Evolutionary conservation across 129 eudicot species (phyloP).

Genomic region (carrot (Daucus carota)): DNA sequence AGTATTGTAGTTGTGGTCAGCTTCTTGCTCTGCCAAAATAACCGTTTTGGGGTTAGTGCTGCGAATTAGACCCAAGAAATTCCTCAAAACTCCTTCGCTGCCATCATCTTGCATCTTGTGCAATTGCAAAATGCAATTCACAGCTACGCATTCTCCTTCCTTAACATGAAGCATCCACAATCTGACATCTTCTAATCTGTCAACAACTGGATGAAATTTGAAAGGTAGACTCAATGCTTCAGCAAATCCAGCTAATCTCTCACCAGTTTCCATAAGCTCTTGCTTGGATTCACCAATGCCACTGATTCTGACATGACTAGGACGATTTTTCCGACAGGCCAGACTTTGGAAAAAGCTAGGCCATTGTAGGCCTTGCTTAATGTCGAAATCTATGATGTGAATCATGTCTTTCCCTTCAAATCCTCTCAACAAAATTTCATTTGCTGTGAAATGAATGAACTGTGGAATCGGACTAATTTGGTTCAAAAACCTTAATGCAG

Average conservation of each 20-base stretch:
- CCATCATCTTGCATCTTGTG: slow-evolving; percentile 75
- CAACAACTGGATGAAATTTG: slow-evolving; percentile 86
- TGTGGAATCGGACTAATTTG: slow-evolving; percentile 70
- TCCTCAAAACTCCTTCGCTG: slow-evolving; percentile 42
- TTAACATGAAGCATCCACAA: slow-evolving; percentile 98
- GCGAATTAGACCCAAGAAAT: slow-evolving; percentile 67
- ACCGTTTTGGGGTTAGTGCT: slow-evolving; percentile 69
- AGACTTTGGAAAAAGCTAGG: slow-evolving; percentile 82
- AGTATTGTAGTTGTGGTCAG: slow-evolving; percentile 47
- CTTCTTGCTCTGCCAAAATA: slow-evolving; percentile 87
- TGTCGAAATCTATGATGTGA: slow-evolving; percentile 84
- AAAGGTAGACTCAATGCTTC: slow-evolving; percentile 58
- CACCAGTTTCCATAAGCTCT: slow-evolving; percentile 79
- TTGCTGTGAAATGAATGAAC: slow-evolving; percentile 84
- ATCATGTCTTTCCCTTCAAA: slow-evolving; percentile 76
- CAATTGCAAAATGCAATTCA: slow-evolving; percentile 69
- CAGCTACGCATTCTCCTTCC: slow-evolving; percentile 72
- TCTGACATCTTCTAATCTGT: slow-evolving; percentile 82
- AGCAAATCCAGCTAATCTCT: slow-evolving; percentile 65
- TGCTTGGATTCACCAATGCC: slow-evolving; percentile 89
- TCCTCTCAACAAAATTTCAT: slow-evolving; percentile 72
- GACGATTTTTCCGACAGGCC: slow-evolving; percentile 61
- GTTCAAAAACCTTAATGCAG: slow-evolving; percentile 60
- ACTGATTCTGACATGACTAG: slow-evolving; percentile 76
- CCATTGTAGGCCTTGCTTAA: slow-evolving; percentile 94